These are phyloP conservation scores for Scutellaria minor DNA, from an alignment of 257 asterid species.

Conservation along the genomic window DNA sequence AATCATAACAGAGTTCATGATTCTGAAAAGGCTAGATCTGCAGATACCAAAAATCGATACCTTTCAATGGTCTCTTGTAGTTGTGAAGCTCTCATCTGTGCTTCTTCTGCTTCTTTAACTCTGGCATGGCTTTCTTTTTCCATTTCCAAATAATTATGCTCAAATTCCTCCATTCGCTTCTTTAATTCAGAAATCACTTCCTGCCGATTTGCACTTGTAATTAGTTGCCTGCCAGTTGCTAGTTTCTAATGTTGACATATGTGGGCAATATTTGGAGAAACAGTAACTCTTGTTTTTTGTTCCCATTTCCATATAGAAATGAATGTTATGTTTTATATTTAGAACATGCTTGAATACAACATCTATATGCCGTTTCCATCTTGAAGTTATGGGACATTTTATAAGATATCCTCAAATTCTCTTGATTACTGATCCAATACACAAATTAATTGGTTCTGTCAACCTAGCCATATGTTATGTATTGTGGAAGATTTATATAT, in stretches of 20 bases:
- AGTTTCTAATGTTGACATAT: slow-evolving; percentile 17
- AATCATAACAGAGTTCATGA: slow-evolving; percentile 33
- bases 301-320: neutral
- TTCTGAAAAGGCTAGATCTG: slow-evolving; percentile 26
- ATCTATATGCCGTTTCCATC: neutral
- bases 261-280: neutral
- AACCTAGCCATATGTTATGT: neutral
- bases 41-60: slow-evolving; percentile 43
- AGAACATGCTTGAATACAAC: neutral
- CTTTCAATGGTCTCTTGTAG: slow-evolving; percentile 86
- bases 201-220: slow-evolving; percentile 49
- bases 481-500: neutral
- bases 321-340: neutral
- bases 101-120: slow-evolving; percentile 73
- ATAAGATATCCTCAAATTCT: neutral
- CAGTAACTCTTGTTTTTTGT: neutral
- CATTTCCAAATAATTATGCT: slow-evolving; percentile 56
- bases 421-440: neutral
- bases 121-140: slow-evolving; percentile 68
- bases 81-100: slow-evolving; percentile 62
- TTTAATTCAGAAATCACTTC: slow-evolving; percentile 65
- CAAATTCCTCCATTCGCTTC: slow-evolving; percentile 66
- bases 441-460: neutral
- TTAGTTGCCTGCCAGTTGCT: slow-evolving; percentile 21
- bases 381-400: neutral